Percentiles rank a stretch among this genome's conserved stretches.
These are phyloP conservation scores for Boehmeria nivea DNA, from an alignment of 306 rosid species.

Conservation along the genomic window DNA sequence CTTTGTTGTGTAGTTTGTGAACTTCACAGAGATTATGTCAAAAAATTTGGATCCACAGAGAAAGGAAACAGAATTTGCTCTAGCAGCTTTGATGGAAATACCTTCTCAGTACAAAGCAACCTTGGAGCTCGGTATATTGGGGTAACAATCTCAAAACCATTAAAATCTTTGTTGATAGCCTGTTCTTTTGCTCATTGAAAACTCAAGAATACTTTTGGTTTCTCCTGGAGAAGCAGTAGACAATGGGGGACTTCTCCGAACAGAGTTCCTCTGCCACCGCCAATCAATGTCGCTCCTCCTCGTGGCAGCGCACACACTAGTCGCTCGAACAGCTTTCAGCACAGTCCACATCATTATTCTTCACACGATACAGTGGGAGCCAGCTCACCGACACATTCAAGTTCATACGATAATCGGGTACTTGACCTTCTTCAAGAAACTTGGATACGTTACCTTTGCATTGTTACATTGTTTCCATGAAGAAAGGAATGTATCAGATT, in stretches of 20 bases:
- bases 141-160: conserved; percentile 34
- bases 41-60: conserved; percentile 38
- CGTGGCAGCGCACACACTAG: conserved; percentile 21
- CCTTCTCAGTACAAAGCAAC: conserved; percentile 92
- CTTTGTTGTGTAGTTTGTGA: conserved; percentile 55
- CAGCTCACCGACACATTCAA: conserved; percentile 35
- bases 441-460: conserved; percentile 2
- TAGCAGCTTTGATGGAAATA: conserved; percentile 85
- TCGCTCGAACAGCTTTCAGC: conserved; percentile 33
- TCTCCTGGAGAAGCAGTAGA: conserved; percentile 31
- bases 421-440: conserved; percentile 13
- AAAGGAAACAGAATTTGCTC: conserved; percentile 68
- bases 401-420: conserved; percentile 64
- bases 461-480: neutral
- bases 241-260: conserved; percentile 44
- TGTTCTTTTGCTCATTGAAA: neutral
- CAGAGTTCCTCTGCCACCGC: conserved; percentile 72
- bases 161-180: neutral
- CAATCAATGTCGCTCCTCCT: conserved; percentile 37
- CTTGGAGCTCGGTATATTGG: conserved; percentile 61
- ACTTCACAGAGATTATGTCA: conserved; percentile 73
- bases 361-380: conserved; percentile 25
- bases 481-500: too few relatives aligned
- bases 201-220: neutral
- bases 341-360: conserved; percentile 25